phyloP scores from a whole-genome alignment of 1,284 basidiomycete species.

The Ustilago shanxiensis region DNA sequence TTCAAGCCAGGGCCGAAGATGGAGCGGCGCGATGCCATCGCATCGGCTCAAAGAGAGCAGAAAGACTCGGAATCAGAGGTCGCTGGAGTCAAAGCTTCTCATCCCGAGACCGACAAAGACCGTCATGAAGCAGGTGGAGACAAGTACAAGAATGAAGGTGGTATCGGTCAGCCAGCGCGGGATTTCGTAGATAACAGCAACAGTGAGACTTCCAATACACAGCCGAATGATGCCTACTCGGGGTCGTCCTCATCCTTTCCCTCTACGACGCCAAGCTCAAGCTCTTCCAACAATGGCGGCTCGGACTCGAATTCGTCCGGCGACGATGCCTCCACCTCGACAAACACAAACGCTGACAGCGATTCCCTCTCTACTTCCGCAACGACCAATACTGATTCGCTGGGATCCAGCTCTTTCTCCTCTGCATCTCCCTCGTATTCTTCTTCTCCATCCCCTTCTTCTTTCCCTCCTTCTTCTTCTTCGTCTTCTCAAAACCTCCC shows the following conservation, averaged over 20 bases:
- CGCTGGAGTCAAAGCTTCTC: neutral
- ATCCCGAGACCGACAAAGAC: neutral
- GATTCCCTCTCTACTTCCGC: neutral
- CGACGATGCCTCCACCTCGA: neutral
- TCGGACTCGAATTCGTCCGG: neutral
- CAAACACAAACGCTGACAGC: neutral
- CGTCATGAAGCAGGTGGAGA: neutral
- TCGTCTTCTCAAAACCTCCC: neutral
- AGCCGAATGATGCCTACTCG: neutral
- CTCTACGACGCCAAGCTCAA: neutral
- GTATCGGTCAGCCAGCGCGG: neutral
- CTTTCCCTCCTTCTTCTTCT: conserved; percentile 1
- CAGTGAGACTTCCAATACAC: neutral
- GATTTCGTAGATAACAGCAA: neutral
- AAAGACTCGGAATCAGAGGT: neutral
- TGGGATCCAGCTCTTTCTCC: no score
- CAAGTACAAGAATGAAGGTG: neutral
- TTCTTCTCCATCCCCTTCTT: neutral
- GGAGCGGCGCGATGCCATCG: neutral
- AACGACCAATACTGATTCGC: neutral
- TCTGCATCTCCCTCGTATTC: no score
- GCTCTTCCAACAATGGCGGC: neutral
- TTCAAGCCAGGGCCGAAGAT: neutral
- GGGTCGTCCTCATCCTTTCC: neutral
- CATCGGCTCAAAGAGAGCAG: neutral